Base-by-base conservation (phyloP, 805 yeast genomes). In the Ogataea nakhonphanomensis region DNA sequence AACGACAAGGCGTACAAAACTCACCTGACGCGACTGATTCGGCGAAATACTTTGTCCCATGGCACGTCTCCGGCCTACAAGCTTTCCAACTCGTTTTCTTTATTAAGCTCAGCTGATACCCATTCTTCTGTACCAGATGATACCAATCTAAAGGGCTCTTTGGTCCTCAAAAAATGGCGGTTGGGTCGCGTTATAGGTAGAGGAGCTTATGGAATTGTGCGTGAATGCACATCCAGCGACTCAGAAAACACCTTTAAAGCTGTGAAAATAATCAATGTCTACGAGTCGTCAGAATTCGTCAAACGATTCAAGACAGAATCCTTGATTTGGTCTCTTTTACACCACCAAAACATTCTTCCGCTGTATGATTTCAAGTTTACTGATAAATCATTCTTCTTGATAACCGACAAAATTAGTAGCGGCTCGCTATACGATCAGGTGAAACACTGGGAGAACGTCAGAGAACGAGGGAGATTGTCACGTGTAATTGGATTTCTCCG, bases 191-290 rank as follows among this genome's bases (percentile, higher is more conserved):
- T 82, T 8, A 81, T 88, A 46, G 96, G 96, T 1, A 78, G 76
- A 57, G 96, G 97, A 10, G 95, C 95, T 0, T 90, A 93, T 84
- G 95, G 96, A 8, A 73, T 81, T 22, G 82, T 89, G 8, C 67
- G 95, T 15, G 55, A 55, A 10, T 53, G 60, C 30, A 39, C 41
- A 10, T 37, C 46, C 41, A 44, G 48, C 12, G 36, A 47, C 8
- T 42, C 51, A 25, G 52, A 53, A 5, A 28, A 17, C 20, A 17
- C 20, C 20, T 3, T 45, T 7, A 55, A 55, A 49, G 58, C 64
- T 35, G 45, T 67, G 50, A 53, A 63, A 42, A 44, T 61, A 25
- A 53, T 62, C 38, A 48, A 57, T 32, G 41, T 55, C 32, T 53
- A 50, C 51, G 49, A 71, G 68, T 61, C 71, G 69, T 15, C 63